Percentiles rank a stretch among this genome's conserved stretches.
Conservation (phyloP, 805 yeast genomes). For the Candida awuae region DNA sequence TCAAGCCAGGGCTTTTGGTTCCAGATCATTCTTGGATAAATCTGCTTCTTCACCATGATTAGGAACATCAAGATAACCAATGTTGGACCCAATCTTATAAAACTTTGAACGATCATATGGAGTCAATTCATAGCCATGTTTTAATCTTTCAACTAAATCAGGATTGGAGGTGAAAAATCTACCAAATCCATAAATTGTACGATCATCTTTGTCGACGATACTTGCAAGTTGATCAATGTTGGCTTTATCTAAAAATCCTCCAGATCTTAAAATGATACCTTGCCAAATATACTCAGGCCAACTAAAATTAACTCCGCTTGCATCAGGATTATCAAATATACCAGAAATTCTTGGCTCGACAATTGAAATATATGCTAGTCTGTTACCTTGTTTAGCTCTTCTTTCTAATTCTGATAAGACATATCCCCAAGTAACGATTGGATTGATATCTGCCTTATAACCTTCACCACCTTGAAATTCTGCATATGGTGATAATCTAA, state of each 20-base stretch:
- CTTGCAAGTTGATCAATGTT: constrained; percentile 13
- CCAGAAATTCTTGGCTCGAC: constrained; percentile 74
- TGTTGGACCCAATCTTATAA: constrained; percentile 21
- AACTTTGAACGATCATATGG: constrained; percentile 34
- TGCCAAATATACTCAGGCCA: constrained; percentile 18
- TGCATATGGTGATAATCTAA: constrained; percentile 45
- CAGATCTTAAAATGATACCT: constrained; percentile 18
- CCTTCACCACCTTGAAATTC: constrained; percentile 33
- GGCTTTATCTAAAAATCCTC: constrained; percentile 22
- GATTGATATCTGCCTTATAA: constrained; percentile 27
- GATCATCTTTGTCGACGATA: constrained; percentile 24
- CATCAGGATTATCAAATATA: constrained; percentile 11
- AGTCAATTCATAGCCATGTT: constrained; percentile 29
- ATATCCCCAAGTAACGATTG: constrained; percentile 31
- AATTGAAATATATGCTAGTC: constrained; percentile 20
- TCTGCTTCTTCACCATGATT: constrained; percentile 12
- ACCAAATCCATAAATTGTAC: constrained; percentile 37
- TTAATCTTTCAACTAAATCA: constrained; percentile 32
- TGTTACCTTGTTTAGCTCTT: constrained; percentile 21
- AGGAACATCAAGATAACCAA: constrained; percentile 12
- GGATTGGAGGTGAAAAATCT: constrained; percentile 39
- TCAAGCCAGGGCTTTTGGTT: constrained; percentile 12
- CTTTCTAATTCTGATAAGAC: constrained; percentile 31
- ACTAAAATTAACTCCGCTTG: constrained; percentile 7
- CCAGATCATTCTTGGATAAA: constrained; percentile 8